Evolutionary conservation across 176 grass and related monocot genomes (phyloP).

Genomic region (Avena atlantica): DNA sequence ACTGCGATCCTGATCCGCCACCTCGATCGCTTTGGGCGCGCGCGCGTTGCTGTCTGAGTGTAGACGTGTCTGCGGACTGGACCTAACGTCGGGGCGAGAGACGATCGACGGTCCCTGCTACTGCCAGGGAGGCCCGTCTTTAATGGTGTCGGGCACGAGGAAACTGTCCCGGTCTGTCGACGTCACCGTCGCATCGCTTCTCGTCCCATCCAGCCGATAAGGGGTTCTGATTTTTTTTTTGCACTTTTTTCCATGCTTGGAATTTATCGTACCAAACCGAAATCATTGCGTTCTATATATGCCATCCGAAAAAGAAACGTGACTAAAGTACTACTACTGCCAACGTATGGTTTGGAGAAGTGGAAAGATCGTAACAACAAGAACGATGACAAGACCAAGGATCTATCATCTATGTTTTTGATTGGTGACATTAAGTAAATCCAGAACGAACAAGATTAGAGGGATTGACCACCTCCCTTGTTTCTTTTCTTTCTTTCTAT

Average conservation of each 20-base stretch:
- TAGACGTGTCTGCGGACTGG: slow-evolving; percentile 47
- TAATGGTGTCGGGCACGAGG: slow-evolving; percentile 66
- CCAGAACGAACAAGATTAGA: too few species aligned
- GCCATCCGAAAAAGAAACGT: neutral
- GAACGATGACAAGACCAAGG: too few species aligned
- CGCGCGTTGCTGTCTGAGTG: neutral
- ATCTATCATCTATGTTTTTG: too few species aligned
- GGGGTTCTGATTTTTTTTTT: too few species aligned
- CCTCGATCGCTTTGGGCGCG: too few species aligned
- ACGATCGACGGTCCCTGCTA: neutral
- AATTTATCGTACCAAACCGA: neutral
- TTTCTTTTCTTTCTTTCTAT: too few species aligned
- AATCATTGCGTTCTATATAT: neutral
- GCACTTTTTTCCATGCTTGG: neutral
- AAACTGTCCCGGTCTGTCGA: slow-evolving; percentile 31
- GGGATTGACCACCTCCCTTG: too few species aligned
- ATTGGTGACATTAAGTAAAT: too few species aligned
- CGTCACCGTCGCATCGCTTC: neutral
- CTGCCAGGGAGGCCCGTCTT: neutral
- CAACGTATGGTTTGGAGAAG: too few species aligned
- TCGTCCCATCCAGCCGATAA: neutral
- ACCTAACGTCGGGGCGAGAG: slow-evolving; percentile 38
- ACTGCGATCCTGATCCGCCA: too few species aligned
- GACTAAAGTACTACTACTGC: too few species aligned
- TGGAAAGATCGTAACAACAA: too few species aligned